phyloP scores from a whole-genome alignment of 768 basidiomycete species.

The Lentinula boryana region DNA sequence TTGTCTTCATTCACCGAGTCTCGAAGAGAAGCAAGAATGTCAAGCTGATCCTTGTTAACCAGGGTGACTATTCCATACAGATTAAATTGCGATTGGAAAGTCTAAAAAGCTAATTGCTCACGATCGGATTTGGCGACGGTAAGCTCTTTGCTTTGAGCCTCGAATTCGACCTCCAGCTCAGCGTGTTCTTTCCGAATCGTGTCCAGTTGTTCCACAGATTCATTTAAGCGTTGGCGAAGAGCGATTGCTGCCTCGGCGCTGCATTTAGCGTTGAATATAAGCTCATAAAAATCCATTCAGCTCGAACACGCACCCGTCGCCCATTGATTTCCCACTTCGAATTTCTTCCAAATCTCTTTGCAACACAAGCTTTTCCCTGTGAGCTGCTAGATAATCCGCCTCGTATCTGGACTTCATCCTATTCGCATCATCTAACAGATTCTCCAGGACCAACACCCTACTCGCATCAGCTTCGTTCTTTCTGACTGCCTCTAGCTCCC shows the following conservation, averaged over 20 bases:
- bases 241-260: conserved; percentile 88
- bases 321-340: conserved; percentile 74
- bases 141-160: conserved; percentile 59
- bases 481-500: conserved; percentile 72
- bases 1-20: conserved; percentile 91
- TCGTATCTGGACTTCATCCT: conserved; percentile 88
- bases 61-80: conserved; percentile 58
- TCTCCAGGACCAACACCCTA: conserved; percentile 80
- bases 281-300: background rate
- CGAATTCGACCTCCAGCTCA: conserved; percentile 66
- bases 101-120: conserved; percentile 29
- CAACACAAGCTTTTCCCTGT: conserved; percentile 75
- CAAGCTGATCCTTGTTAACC: conserved; percentile 90
- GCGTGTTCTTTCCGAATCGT: conserved; percentile 58
- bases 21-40: conserved; percentile 79
- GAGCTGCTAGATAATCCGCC: conserved; percentile 76
- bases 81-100: background rate
- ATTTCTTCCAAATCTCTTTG: conserved; percentile 87
- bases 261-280: conserved; percentile 2
- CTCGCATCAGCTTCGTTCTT: conserved; percentile 75
- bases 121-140: conserved; percentile 83
- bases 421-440: conserved; percentile 86
- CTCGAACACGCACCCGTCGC: conserved; percentile 61
- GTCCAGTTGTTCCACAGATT: conserved; percentile 81
- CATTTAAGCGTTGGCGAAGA: conserved; percentile 80